These are phyloP conservation scores for Endocalyx cinctus DNA, from an alignment of 2,329 filamentous ascomycete species.

Conservation along the genomic window DNA sequence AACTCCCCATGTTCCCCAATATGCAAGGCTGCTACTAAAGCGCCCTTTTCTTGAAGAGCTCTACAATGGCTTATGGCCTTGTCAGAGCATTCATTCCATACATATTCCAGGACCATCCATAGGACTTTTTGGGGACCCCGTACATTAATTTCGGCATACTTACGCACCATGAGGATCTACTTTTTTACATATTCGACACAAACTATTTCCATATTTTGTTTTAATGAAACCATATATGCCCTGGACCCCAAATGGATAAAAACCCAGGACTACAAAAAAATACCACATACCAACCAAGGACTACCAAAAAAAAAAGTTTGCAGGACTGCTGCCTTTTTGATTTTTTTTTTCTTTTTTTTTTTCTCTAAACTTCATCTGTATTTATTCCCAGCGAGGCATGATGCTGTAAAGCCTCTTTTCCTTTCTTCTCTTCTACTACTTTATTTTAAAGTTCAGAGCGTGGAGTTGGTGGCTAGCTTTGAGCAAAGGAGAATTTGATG, in stretches of 20 bases:
- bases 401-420: too few species aligned
- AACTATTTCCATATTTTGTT: constrained; percentile 17
- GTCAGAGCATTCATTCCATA: too few species aligned
- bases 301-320: constrained; percentile 17
- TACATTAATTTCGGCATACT: not conserved
- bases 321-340: too few species aligned
- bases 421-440: constrained; percentile 23
- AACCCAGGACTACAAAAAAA: too few species aligned
- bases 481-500: constrained; percentile 17
- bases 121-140: not conserved
- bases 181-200: constrained; percentile 11
- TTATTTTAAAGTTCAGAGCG: too few species aligned
- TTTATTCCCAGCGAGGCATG: too few species aligned
- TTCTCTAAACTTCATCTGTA: constrained; percentile 21
- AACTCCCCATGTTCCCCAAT: constrained; percentile 46
- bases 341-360: too few species aligned
- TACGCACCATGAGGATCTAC: constrained; percentile 6
- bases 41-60: too few species aligned
- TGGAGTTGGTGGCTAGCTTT: constrained; percentile 27
- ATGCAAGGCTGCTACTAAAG: constrained; percentile 51
- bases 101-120: constrained; percentile 3
- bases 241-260: constrained; percentile 9
- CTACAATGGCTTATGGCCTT: too few species aligned
- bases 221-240: constrained; percentile 11
- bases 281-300: too few species aligned